Conservation (phyloP, 2,329 filamentous ascomycete genomes). For the Epichloe amarillans region DNA sequence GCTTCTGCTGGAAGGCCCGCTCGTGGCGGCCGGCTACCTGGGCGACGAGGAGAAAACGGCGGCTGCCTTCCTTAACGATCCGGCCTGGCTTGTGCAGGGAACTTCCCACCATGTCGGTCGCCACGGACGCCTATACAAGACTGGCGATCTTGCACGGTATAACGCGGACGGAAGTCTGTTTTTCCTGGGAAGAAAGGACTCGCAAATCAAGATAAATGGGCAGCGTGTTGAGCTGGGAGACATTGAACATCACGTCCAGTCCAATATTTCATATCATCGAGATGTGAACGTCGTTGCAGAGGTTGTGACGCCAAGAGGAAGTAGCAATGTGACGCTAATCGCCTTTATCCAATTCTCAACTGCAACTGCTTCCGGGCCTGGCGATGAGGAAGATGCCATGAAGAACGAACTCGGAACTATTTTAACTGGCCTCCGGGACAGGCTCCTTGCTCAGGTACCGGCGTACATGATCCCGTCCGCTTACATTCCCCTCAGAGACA, state of each 20-base stretch:
- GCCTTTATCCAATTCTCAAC: conserved; percentile 1
- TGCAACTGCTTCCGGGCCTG: background rate
- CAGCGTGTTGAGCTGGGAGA: conserved; percentile 30
- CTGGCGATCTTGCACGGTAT: conserved; percentile 21
- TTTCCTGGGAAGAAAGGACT: conserved; percentile 29
- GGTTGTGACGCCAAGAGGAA: background rate
- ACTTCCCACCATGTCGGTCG: conserved; percentile 19
- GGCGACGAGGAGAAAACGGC: conserved; percentile 30
- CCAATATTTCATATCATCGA: conserved; percentile 27
- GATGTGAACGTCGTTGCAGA: conserved; percentile 4
- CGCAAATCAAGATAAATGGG: conserved; percentile 37
- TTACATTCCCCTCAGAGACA: background rate
- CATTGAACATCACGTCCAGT: conserved; percentile 9
- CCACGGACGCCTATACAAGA: conserved; percentile 18
- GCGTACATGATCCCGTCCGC: conserved; percentile 4
- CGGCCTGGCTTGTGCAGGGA: conserved; percentile 19
- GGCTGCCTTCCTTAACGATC: conserved; percentile 31
- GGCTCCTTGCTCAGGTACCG: conserved; percentile 1
- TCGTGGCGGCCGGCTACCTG: conserved; percentile 35
- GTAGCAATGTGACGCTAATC: background rate
- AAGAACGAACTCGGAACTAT: background rate
- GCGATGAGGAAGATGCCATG: background rate
- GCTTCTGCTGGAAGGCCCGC: conserved; percentile 26
- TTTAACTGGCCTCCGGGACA: background rate
- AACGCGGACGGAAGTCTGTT: conserved; percentile 15